Evolutionary conservation across 2,329 filamentous ascomycete genomes (phyloP).

Genomic region (Lecanicillium sp.): DNA sequence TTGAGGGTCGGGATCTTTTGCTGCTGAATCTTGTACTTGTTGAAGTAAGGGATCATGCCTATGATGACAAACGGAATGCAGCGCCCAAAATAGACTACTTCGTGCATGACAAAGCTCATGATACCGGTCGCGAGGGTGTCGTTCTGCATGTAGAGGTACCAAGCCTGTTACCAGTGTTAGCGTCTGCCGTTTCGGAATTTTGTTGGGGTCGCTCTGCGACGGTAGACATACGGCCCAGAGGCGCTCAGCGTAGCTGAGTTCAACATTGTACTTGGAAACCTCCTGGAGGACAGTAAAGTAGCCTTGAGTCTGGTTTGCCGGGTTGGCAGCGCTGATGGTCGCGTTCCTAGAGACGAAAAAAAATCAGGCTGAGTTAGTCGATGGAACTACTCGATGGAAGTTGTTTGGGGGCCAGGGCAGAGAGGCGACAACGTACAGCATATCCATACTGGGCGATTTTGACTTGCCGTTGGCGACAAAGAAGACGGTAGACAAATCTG

Average conservation of each 20-base stretch:
- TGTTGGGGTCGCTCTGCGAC: not conserved
- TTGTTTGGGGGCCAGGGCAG: not conserved
- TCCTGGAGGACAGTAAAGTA: slow-evolving; percentile 54
- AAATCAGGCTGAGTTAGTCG: slow-evolving; percentile 3
- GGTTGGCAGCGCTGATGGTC: slow-evolving; percentile 37
- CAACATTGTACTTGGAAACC: slow-evolving; percentile 66
- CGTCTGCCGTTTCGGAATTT: not conserved
- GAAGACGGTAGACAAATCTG: slow-evolving; percentile 4
- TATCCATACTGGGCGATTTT: slow-evolving; percentile 22
- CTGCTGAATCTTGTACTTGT: slow-evolving; percentile 88
- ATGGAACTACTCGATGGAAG: not conserved
- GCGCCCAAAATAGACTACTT: slow-evolving; percentile 88
- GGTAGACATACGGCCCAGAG: slow-evolving; percentile 66
- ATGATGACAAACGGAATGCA: slow-evolving; percentile 88
- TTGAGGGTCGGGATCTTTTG: slow-evolving; percentile 83
- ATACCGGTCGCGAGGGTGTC: slow-evolving; percentile 94
- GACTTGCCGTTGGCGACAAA: not conserved
- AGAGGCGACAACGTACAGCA: slow-evolving; percentile 18
- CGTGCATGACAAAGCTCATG: slow-evolving; percentile 95
- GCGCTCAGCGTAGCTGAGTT: slow-evolving; percentile 78
- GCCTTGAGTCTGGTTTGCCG: slow-evolving; percentile 39
- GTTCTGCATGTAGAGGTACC: slow-evolving; percentile 98
- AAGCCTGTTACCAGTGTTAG: slow-evolving; percentile 42
- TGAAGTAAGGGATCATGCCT: slow-evolving; percentile 78
- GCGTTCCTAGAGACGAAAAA: slow-evolving; percentile 35